Percentiles rank a stretch among this genome's conserved stretches.
Evolutionary conservation across 352 stramenopile genomes (phyloP).

Genomic region (Sclerospora graminicola): DNA sequence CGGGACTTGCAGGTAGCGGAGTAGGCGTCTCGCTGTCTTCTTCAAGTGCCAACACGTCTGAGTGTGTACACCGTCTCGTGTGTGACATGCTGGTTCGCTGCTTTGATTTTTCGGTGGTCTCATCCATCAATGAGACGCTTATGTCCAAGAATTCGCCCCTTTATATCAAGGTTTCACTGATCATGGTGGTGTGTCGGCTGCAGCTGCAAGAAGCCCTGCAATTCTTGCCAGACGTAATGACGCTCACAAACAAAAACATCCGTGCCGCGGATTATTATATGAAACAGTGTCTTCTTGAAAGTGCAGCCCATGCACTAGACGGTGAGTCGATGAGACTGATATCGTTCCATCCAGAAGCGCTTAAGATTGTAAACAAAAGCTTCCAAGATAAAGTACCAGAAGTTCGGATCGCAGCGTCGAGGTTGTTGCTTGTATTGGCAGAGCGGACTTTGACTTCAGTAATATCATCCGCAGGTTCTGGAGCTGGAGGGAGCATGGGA

Average conservation of each 20-base stretch:
- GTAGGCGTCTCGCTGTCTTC: conserved; percentile 40
- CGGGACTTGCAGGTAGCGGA: conserved; percentile 15
- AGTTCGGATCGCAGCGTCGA: conserved; percentile 49
- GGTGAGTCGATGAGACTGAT: conserved; percentile 28
- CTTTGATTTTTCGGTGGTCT: conserved; percentile 63
- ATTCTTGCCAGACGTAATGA: conserved; percentile 58
- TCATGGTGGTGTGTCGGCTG: conserved; percentile 58
- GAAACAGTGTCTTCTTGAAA: conserved; percentile 68
- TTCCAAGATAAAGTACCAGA: conserved; percentile 73
- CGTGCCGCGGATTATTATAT: conserved; percentile 67
- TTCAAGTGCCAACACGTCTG: conserved; percentile 37
- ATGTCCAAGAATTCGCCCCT: conserved; percentile 42
- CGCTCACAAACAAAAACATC: conserved; percentile 47
- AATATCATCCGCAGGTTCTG: conserved; percentile 3
- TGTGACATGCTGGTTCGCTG: conserved; percentile 59
- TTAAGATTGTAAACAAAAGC: conserved; percentile 62
- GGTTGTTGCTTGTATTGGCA: conserved; percentile 53
- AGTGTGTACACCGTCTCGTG: conserved; percentile 56
- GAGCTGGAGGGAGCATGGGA: conserved; percentile 6
- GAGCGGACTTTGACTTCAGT: conserved; percentile 30
- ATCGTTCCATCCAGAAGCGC: conserved; percentile 44
- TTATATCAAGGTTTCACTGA: conserved; percentile 56
- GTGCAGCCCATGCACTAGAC: conserved; percentile 42
- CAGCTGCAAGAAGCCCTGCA: conserved; percentile 42
- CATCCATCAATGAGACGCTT: conserved; percentile 45